A percentile compares a stretch with the other conserved stretches of the same genome.
Evolutionary conservation across 2,329 filamentous ascomycete genomes (phyloP).

Genomic region (Triangularia verruculosa): DNA sequence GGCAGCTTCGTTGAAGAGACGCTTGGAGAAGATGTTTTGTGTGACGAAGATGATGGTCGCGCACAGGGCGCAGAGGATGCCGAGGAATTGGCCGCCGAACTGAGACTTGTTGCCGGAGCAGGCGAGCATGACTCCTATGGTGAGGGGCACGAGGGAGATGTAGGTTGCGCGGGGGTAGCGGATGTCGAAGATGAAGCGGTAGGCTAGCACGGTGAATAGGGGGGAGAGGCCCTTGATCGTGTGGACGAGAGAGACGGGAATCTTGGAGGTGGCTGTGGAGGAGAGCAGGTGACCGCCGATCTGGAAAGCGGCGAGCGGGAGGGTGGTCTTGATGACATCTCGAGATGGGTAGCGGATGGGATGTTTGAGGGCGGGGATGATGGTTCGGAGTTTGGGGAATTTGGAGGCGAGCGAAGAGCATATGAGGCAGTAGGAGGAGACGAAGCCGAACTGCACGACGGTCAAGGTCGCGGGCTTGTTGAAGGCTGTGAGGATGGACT

Average conservation of each 20-base stretch:
- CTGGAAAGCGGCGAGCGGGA: conserved; percentile 91
- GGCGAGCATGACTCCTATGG: conserved; percentile 89
- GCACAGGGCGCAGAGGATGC: conserved; percentile 83
- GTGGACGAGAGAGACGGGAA: conserved; percentile 94
- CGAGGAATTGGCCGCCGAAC: conserved; percentile 82
- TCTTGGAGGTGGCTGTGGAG: conserved; percentile 89
- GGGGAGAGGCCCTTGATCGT: conserved; percentile 98
- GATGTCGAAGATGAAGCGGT: conserved; percentile 84
- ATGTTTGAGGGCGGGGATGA: conserved; percentile 76
- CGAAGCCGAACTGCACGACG: conserved; percentile 88
- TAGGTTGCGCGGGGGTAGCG: conserved; percentile 86
- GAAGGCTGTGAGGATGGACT: conserved; percentile 90
- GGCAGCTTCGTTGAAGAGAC: conserved; percentile 91
- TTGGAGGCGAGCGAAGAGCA: conserved; percentile 71
- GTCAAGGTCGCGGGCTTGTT: conserved; percentile 89
- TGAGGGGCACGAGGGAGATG: conserved; percentile 84
- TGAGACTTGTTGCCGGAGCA: conserved; percentile 72
- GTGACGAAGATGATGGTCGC: conserved; percentile 95
- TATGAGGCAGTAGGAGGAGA: conserved; percentile 81
- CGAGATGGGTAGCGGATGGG: conserved; percentile 77
- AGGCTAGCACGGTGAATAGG: conserved; percentile 90
- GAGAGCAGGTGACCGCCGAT: conserved; percentile 91
- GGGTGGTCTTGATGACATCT: conserved; percentile 79
- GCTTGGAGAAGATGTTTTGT: conserved; percentile 98
- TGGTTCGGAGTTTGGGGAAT: conserved; percentile 67